Conservation (phyloP, 2,329 filamentous ascomycete species). For the Aspergillus ustus region DNA sequence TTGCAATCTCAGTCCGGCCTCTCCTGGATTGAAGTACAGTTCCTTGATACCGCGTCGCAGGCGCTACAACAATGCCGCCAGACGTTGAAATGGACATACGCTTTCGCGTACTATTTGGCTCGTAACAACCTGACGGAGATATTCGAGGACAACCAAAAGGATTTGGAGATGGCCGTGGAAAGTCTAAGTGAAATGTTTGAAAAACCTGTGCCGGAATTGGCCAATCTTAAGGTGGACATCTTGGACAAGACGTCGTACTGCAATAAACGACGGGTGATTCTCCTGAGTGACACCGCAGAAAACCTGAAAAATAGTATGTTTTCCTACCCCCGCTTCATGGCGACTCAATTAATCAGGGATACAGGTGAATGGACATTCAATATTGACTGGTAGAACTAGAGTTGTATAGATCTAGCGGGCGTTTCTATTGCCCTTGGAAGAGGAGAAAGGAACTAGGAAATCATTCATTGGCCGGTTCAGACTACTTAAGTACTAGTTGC, state of each 20-base stretch:
- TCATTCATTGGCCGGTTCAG: conserved; percentile 1
- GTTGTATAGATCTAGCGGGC: conserved; percentile 26
- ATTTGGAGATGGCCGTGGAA: conserved; percentile 95
- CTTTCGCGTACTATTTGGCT: conserved; percentile 96
- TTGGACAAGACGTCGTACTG: conserved; percentile 99
- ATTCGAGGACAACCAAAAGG: conserved; percentile 98
- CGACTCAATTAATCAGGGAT: neutral
- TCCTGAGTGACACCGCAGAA: conserved; percentile 90
- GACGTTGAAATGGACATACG: conserved; percentile 98
- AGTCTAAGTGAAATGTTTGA: conserved; percentile 99
- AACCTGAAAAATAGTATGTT: conserved; percentile 82
- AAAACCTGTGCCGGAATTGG: conserved; percentile 86
- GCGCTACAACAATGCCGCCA: conserved; percentile 96
- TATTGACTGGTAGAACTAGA: conserved; percentile 43
- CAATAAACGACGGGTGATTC: conserved; percentile 85
- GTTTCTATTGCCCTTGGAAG: neutral
- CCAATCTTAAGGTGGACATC: conserved; percentile 90
- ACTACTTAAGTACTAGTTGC: neutral
- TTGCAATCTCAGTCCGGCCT: conserved; percentile 91
- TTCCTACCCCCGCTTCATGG: neutral
- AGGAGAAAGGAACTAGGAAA: neutral
- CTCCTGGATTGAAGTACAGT: conserved; percentile 99
- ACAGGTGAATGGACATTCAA: conserved; percentile 54
- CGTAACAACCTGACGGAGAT: conserved; percentile 96
- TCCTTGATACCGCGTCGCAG: conserved; percentile 89